Percentiles rank a stretch among this genome's conserved stretches.
phyloP scores from a whole-genome alignment of 2,329 filamentous ascomycete species.

The Epichloe elymi region DNA sequence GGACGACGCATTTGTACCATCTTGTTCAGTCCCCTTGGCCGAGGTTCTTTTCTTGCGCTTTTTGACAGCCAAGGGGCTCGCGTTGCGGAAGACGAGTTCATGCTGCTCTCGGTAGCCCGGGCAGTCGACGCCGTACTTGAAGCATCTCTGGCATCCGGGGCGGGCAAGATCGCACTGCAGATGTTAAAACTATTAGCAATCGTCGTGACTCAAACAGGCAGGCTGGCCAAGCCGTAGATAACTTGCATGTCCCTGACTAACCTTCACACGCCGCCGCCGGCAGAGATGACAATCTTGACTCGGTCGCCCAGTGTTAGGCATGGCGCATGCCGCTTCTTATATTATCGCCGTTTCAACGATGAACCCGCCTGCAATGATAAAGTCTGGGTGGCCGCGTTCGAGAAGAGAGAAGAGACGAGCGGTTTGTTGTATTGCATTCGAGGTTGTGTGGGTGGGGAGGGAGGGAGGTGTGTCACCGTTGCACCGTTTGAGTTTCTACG shows the following conservation, averaged over 20 bases:
- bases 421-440: background rate
- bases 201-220: no score
- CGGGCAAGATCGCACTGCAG: slow-evolving; percentile 26
- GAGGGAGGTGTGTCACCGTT: no score
- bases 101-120: slow-evolving; percentile 27
- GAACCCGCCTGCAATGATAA: background rate
- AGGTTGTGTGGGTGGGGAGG: background rate
- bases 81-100: slow-evolving; percentile 26
- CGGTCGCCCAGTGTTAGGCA: slow-evolving; percentile 29
- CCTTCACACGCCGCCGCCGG: slow-evolving; percentile 27
- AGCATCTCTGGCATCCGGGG: slow-evolving; percentile 26
- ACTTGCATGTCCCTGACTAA: slow-evolving; percentile 10
- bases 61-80: slow-evolving; percentile 15
- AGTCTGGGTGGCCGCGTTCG: background rate
- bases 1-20: background rate
- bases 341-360: background rate
- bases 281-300: slow-evolving; percentile 29
- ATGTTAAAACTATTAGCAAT: no score
- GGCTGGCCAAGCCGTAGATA: background rate
- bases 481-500: no score
- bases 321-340: slow-evolving; percentile 7
- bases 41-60: slow-evolving; percentile 18
- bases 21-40: background rate
- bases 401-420: background rate
- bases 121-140: slow-evolving; percentile 26